Base-by-base conservation (phyloP, 495 filamentous ascomycete species). In the Penicillium dipodomyicola region DNA sequence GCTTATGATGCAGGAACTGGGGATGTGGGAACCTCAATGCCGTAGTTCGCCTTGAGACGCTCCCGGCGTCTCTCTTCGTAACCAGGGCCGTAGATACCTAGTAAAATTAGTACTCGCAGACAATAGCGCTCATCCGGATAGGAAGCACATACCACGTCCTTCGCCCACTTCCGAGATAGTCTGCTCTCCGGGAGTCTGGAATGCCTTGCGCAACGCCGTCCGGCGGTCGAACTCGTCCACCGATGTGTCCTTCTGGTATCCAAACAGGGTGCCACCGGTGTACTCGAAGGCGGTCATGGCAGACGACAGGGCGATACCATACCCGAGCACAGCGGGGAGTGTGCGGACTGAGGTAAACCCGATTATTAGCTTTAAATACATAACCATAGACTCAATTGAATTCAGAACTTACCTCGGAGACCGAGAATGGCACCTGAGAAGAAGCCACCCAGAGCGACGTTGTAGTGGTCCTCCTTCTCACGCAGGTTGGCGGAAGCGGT, bases 11-110 rank as follows among this genome's bases (percentile, higher is more conserved):
- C 74, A 53, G 72, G 68, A 48, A 67, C 65, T 29, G 62, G 67
- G 56, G 66, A 64, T 68, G 67, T 69, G 50, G 79, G 78, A 58
- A 97, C 84, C 50, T 96, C 92, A 58, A 96, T 83, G 54, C 93
- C 92, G 65, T 96, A 97, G 60, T 85, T 88, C 77, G 93, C 84
- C 80, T 93, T 89, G 68, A 99, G 82, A 51, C 91, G 82, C 72
- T 90, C 80, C 49, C 82, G 80, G 62, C 95, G 84, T 71, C 95
- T 79, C 78, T 97, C 91, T 59, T 87, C 87, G 58, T 96, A 98
- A 25, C 90, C 90, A 14, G 88, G 87, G 29, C 80, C 90, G 57
- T 87, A 82, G 57, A 98, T 89, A 23, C 89, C 93, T 96, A 46
- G 29, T 20, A 1, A 27, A 25, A 54, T 78, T 60, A 81, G 74